Percentiles rank a stretch among this genome's conserved stretches.
Evolutionary conservation across 768 basidiomycete genomes (phyloP).

Genomic region (Daedalea quercina): DNA sequence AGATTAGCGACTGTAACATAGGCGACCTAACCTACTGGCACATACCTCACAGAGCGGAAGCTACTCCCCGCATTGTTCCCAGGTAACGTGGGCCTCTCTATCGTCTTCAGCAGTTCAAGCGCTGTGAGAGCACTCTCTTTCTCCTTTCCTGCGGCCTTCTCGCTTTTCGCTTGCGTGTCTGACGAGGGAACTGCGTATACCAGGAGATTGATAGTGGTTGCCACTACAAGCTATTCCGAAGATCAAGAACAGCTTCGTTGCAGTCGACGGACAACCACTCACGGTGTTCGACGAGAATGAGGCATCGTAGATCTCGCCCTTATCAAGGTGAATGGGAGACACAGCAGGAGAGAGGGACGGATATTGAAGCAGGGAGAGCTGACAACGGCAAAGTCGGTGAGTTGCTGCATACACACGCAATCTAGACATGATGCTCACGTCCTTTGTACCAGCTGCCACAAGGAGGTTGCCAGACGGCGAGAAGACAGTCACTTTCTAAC

Average conservation of each 20-base stretch:
- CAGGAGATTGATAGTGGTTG: slow-evolving; percentile 55
- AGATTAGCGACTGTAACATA: not conserved
- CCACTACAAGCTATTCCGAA: slow-evolving; percentile 49
- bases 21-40: not conserved
- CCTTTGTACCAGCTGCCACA: slow-evolving; percentile 66
- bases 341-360: slow-evolving; percentile 32
- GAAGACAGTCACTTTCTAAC: slow-evolving; percentile 84
- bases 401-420: not conserved
- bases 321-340: slow-evolving; percentile 42
- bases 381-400: not conserved
- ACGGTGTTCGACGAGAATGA: slow-evolving; percentile 69
- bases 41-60: slow-evolving; percentile 61
- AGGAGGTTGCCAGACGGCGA: slow-evolving; percentile 63
- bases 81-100: slow-evolving; percentile 47
- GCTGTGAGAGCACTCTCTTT: slow-evolving; percentile 25
- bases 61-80: slow-evolving; percentile 42
- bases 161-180: slow-evolving; percentile 27
- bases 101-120: slow-evolving; percentile 40
- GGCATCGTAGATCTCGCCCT: slow-evolving; percentile 83
- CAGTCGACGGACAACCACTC: slow-evolving; percentile 13
- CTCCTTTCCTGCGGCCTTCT: slow-evolving; percentile 30
- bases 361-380: slow-evolving; percentile 20
- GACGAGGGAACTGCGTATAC: slow-evolving; percentile 50
- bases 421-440: slow-evolving; percentile 36
- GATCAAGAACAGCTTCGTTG: not conserved